Evolutionary conservation across 345 rosid genomes (phyloP), one percentile per base, ranked within the genome.

Genomic region (Mercurialis annua): DNA sequence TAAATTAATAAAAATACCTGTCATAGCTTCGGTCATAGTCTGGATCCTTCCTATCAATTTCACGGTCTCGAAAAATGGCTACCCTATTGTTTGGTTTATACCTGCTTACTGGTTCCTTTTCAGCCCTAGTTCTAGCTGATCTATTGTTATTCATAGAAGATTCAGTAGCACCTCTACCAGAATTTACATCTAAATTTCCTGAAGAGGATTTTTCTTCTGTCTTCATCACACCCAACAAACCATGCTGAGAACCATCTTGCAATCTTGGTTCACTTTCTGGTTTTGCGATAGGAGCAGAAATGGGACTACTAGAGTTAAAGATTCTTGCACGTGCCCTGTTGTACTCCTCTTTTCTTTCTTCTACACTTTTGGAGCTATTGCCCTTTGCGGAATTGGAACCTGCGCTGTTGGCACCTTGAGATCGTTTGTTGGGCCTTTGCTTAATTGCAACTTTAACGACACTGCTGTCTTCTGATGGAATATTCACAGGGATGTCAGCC

Each of bases 321-420:
- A 89, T 89, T 61, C 96, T 73, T 30, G 88, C 96, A 38, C 96
- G 96, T 48, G 96, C 96, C 73, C 76, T 74, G 68, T 83, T 89
- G 74, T 89, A 89, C 54, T 89, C 96, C 70, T 89, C 96, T 77
- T 89, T 89, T 53, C 96, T 89, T 76, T 89, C 96, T 71, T 89
- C 96, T 70, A 89, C 88, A 59, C 88, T 89, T 77, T 85, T 89
- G 51, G 83, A 64, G 70, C 72, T 79, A 72, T 79, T 85, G 33
- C 78, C 9, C 64, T 89, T 86, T 2, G 29, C 27, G 18, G 87
- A 82, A 70, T 77, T 81, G 47, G 84, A 83, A 65, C 71, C 77
- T 48, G 74, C 73, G 67, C 56, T 69, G 62, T 61, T 58, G 7
- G 9, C 66, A 76, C 24, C 43, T 47, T 73, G 88, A 11, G 79